phyloP scores from a whole-genome alignment of 1,139 yeast genomes.

The Oligophagozyma castellii region DNA sequence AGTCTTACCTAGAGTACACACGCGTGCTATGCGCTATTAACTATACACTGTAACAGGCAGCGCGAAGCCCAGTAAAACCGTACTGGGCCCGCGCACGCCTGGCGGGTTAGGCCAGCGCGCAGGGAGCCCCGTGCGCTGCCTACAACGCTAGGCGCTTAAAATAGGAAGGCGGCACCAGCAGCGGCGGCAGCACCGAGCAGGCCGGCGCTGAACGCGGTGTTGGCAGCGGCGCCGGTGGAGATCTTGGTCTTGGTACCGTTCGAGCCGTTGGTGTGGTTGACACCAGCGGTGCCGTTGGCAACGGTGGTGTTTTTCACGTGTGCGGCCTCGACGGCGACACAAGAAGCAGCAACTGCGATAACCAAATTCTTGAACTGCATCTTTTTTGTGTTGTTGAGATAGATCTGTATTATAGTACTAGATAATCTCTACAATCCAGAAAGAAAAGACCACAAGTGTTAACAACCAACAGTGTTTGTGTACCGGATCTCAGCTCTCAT shows the following conservation, averaged over 20 bases:
- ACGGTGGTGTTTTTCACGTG: constrained; percentile 21
- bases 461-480: too few species aligned
- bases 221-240: constrained; percentile 40
- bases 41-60: too few species aligned
- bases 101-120: too few species aligned
- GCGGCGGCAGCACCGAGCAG: constrained; percentile 63
- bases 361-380: constrained; percentile 52
- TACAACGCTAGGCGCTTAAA: too few species aligned
- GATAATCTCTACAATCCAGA: too few species aligned
- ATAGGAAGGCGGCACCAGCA: constrained; percentile 57
- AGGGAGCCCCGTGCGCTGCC: too few species aligned
- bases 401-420: constrained; percentile 1
- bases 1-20: too few species aligned
- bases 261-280: constrained; percentile 24
- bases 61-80: too few species aligned
- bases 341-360: constrained; percentile 26
- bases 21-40: too few species aligned
- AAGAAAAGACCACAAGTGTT: too few species aligned
- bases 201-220: constrained; percentile 44
- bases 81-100: too few species aligned
- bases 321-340: constrained; percentile 20
- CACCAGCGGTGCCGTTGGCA: constrained; percentile 23
- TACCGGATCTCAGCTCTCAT: too few species aligned
- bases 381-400: constrained; percentile 13
- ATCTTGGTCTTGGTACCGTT: constrained; percentile 28